phyloP scores from a whole-genome alignment of 192 early-diverging fungal species.

The Entomortierella parvispora region DNA sequence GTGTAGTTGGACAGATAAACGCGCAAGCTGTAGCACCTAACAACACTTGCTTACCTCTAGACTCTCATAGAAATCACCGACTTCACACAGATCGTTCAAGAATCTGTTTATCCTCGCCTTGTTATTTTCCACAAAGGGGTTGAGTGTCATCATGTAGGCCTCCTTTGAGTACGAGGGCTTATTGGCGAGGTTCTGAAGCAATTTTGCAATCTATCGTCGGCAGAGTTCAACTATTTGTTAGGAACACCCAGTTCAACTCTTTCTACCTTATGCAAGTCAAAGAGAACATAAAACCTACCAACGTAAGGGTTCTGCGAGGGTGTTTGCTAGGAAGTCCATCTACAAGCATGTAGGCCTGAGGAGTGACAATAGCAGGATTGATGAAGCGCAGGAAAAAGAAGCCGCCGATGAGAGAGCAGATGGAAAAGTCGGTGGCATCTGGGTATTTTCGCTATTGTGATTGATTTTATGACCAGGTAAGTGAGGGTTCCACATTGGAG shows the following conservation, averaged over 20 bases:
- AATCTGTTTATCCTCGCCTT: constrained; percentile 88
- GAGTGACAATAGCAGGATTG: constrained; percentile 98
- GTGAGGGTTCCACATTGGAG: too few relatives aligned
- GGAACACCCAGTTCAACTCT: neutral
- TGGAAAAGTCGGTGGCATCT: constrained; percentile 85
- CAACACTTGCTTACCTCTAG: constrained; percentile 66
- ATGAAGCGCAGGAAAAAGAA: constrained; percentile 97
- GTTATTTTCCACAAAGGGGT: constrained; percentile 92
- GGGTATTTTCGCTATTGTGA: constrained; percentile 81
- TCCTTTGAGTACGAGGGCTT: constrained; percentile 93
- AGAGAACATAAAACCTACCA: constrained; percentile 58
- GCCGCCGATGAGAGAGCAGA: constrained; percentile 95
- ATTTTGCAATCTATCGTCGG: constrained; percentile 78
- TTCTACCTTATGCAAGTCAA: neutral
- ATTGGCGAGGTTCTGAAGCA: constrained; percentile 96
- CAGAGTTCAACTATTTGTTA: neutral
- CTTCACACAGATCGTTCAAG: constrained; percentile 92
- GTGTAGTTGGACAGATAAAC: neutral
- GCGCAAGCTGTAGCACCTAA: neutral
- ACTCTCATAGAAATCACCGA: constrained; percentile 94
- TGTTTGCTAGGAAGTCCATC: constrained; percentile 82
- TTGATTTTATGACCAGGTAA: too few relatives aligned
- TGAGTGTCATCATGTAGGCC: constrained; percentile 87
- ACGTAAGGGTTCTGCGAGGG: constrained; percentile 88
- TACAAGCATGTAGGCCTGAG: constrained; percentile 93